Evolutionary conservation across 257 asterid genomes (phyloP), one percentile per base, ranked within the genome.

Genomic region (Orobanche coerulescens): DNA sequence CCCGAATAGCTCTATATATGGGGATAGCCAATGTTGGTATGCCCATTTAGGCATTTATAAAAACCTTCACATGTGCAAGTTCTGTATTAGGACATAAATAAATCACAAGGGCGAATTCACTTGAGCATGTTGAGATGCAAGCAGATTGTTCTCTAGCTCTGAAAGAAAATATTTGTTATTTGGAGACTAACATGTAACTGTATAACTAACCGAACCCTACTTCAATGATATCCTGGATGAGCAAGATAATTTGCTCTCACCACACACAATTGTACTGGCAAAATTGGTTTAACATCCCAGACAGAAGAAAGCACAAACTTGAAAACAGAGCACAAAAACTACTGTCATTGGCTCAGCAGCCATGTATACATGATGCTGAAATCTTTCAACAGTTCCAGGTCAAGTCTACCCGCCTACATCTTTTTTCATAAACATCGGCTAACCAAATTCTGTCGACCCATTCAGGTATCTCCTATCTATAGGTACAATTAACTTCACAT

Each of bases 191-290:
- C 4, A 53, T 52, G 23, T 39, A 28, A 36, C 30, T 36, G 20
- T 51, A 26, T 52, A 24, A 51, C 44, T 11, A 64, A 15, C 18
- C 61, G 51, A 65, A 15, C 31, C 51, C 43, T 62, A 12, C 26
- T 31, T 31, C 24, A 33, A 31, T 47, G 6, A 14, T 6, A 51
- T 4, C 3, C 30, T 9, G 11, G 39, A 48, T 12, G 30, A 20
- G 13, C n/a, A 5, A 5, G 34, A 14, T 20, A 48, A 39, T 33
- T 63, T n/a, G 44, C 52, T 58, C 51, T 5, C 46, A 48, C 19
- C 64, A 66, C 34, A 33, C 20, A 34, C 28, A 67, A 58, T 33
- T 39, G 31, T 47, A 9, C 64, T n/a, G 25, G 65, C 23, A 49
- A 66, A 31, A 42, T 8, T 43, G 4, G n/a, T 40, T 6, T 66